Percentiles rank a stretch among this genome's conserved stretches.
Conservation (phyloP, 306 rosid genomes). For the Chamaecrista fasciculata region DNA sequence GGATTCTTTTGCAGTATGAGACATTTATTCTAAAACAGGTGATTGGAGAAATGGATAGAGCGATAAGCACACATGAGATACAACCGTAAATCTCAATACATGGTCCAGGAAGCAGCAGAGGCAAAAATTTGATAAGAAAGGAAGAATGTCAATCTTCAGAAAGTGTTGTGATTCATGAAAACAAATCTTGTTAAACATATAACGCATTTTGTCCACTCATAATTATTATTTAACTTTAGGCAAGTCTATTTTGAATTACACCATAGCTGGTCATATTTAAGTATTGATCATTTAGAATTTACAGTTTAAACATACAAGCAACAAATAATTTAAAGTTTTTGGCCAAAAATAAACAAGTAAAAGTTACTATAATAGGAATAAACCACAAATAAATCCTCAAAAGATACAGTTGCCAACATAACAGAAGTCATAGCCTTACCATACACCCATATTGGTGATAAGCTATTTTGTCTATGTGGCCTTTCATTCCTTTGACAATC, state of each 20-base stretch:
- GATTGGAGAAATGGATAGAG: not conserved
- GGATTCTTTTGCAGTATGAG: constrained; percentile 3
- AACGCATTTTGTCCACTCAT: not conserved
- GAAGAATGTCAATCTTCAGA: not conserved
- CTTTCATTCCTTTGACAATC: constrained; percentile 91
- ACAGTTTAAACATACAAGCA: not conserved
- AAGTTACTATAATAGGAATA: not conserved
- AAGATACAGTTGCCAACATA: constrained; percentile 22
- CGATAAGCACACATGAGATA: constrained; percentile 7
- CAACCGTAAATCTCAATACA: not conserved
- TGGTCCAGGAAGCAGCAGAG: not conserved
- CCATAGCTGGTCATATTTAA: not conserved
- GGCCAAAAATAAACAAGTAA: no score
- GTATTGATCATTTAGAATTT: not conserved
- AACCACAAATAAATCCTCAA: constrained; percentile 9
- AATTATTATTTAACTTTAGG: not conserved
- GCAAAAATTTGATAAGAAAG: constrained; percentile 15
- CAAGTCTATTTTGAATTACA: not conserved
- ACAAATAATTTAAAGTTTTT: not conserved
- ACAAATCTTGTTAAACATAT: not conserved
- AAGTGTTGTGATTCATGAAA: not conserved
- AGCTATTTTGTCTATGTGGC: constrained; percentile 60
- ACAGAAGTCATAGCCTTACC: constrained; percentile 51
- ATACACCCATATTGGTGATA: constrained; percentile 71
- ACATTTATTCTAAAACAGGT: not conserved